Base-by-base conservation (phyloP, 306 rosid species). In the Arachis hypogaea region DNA sequence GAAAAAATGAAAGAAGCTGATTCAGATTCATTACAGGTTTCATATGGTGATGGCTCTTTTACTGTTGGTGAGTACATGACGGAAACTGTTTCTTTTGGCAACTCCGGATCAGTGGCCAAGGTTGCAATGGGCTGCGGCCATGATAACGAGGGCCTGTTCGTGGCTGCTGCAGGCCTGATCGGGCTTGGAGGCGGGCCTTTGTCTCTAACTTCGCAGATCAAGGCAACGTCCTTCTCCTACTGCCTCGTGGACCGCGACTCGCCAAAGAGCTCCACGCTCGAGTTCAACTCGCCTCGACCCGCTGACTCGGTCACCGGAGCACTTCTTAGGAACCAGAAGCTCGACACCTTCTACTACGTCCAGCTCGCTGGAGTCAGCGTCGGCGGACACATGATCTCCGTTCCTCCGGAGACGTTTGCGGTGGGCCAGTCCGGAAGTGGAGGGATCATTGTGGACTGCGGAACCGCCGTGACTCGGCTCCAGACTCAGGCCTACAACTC, bases 201-300 rank as follows among this genome's bases (percentile, higher is more conserved):
- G 0, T 95, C 99, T 0, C 77, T 95, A 4, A 75, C 85, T 0
- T 82, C 90, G 0, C 98, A 92, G 70, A 79, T 88, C 78, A 95
- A 85, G 67, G 93, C 98, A 10, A 0, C 89, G 55, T 82, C 97
- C 68, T 86, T 95, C 54, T 95, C 99, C 0, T 95, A 95, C 59
- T 95, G 99, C 38, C 67, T 95, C 4, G 99, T 95, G 0, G 84
- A 95, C 45, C 97, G 99, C n/a, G 92, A 90, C 79, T 88, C 98
- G 4, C 54, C 68, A 2, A 30, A 69, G 14, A 82, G 97, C 4
- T 95, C 99, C 1, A 88, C 88, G 7, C 96, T 95, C 22, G 99
- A 95, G 63, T 92, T 95, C 80, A 90, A 95, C 88, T 88, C 99
- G 3, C 82, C 85, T 0, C 60, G 52, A 29, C 96, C 97, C 8